Percentiles rank a stretch among this genome's conserved stretches.
Conservation (phyloP, 2,329 filamentous ascomycete species). For the Diplocarpon rosae region DNA sequence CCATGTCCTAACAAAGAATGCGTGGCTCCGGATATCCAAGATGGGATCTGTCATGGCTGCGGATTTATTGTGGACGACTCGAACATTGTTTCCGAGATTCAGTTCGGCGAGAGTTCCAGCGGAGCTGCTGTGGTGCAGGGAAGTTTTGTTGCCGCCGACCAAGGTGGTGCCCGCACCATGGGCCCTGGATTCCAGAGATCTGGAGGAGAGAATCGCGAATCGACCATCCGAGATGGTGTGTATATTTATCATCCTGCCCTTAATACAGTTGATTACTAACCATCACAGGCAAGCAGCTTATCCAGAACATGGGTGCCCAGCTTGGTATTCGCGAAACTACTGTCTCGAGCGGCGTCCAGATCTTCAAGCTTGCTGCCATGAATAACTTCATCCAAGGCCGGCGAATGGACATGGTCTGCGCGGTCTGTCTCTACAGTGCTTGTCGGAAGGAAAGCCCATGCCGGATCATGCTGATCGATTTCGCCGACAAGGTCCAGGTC, state of each 20-base stretch:
- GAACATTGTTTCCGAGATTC: constrained; percentile 85
- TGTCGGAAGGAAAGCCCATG: constrained; percentile 72
- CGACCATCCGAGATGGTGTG: constrained; percentile 42
- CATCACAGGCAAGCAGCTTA: constrained; percentile 36
- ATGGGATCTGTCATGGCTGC: constrained; percentile 69
- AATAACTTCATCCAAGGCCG: constrained; percentile 80
- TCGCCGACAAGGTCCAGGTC: constrained; percentile 67
- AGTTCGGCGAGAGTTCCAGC: constrained; percentile 76
- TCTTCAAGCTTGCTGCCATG: constrained; percentile 65
- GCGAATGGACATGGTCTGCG: constrained; percentile 71
- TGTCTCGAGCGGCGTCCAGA: constrained; percentile 54
- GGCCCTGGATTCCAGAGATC: constrained; percentile 51
- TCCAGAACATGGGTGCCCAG: constrained; percentile 50
- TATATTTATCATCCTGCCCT: constrained; percentile 6
- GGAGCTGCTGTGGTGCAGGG: constrained; percentile 88
- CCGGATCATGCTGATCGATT: constrained; percentile 86
- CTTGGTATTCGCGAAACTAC: constrained; percentile 50
- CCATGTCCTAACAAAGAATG: constrained; percentile 50
- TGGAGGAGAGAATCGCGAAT: constrained; percentile 46
- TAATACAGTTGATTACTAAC: neutral
- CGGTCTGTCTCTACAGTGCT: constrained; percentile 84
- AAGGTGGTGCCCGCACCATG: constrained; percentile 46
- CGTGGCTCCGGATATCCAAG: constrained; percentile 48
- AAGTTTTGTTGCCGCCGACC: constrained; percentile 75
- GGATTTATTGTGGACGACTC: constrained; percentile 75